These are phyloP conservation scores for Wickerhamiella spandovensis DNA, from an alignment of 805 yeast genomes.

Conservation along the genomic window DNA sequence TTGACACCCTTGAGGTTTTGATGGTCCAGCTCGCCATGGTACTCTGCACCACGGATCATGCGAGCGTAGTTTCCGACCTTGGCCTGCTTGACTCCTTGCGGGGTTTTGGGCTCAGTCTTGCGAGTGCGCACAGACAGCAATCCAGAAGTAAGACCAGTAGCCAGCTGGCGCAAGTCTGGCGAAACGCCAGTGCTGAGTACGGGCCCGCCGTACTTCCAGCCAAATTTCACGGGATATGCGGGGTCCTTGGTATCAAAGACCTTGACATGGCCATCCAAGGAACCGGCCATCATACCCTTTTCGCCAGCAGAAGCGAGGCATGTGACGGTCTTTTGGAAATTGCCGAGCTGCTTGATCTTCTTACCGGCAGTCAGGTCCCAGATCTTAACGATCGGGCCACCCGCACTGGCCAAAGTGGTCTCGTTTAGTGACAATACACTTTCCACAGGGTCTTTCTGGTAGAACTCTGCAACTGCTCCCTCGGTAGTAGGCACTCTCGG, in stretches of 20 bases:
- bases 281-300: slow-evolving; percentile 79
- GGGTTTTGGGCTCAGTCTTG: slow-evolving; percentile 45
- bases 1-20: slow-evolving; percentile 38
- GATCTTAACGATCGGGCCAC: slow-evolving; percentile 69
- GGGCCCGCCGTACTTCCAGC: slow-evolving; percentile 95
- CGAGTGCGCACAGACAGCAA: slow-evolving; percentile 78
- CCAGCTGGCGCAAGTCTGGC: slow-evolving; percentile 77
- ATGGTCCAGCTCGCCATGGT: slow-evolving; percentile 75
- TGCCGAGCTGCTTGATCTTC: slow-evolving; percentile 53
- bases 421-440: slow-evolving; percentile 62
- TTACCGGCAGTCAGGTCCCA: slow-evolving; percentile 87
- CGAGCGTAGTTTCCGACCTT: slow-evolving; percentile 51
- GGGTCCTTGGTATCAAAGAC: slow-evolving; percentile 64
- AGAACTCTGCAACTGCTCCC: slow-evolving; percentile 48
- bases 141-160: slow-evolving; percentile 85
- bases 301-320: slow-evolving; percentile 62
- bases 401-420: slow-evolving; percentile 70
- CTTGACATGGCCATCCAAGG: slow-evolving; percentile 94
- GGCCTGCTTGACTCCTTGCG: slow-evolving; percentile 19
- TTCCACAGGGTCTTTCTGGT: slow-evolving; percentile 76
- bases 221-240: slow-evolving; percentile 76
- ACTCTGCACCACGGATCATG: slow-evolving; percentile 84
- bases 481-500: slow-evolving; percentile 39
- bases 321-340: slow-evolving; percentile 90
- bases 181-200: slow-evolving; percentile 83